Base-by-base conservation (phyloP, 1,284 basidiomycete species). In the Grifola frondosa region DNA sequence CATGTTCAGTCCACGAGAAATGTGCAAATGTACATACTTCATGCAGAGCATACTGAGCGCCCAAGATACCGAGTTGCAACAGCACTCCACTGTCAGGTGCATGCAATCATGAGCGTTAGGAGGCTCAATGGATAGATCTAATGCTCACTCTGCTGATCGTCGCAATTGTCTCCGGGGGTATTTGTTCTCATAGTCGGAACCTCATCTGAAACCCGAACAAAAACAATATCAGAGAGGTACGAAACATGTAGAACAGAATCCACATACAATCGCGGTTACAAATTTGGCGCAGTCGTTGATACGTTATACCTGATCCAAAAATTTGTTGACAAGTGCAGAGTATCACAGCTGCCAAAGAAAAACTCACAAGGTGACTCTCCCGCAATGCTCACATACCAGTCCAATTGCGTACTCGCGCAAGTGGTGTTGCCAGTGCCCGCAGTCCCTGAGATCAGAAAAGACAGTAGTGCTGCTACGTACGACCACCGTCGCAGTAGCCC, bases 21-120 rank as follows among this genome's bases (percentile, higher is more conserved):
- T 6, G 5, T 6, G 6, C 29, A 3, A 15, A 3, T n/a, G n/a
- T 11, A 46, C 54, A 31, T 33, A 56, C 54, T 56, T 53, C 47
- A 51, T 48, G 34, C 54, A 56, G 19, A 55, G 40, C 53, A 55
- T 55, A 31, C 53, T 55, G 33, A 55, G 37, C 15, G n/a, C 39
- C 44, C 44, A 55, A 5, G 53, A 40, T 9, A 55, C 31, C 3
- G 46, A 48, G 22, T 55, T 55, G 30, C 53, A 55, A 24, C 53
- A 55, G 26, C 53, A 55, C 37, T 17, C 17, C 5, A 48, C 53
- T 55, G 16, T 3, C 12, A 22, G 8, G 13, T 31, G 6, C 24
- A 16, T 6, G 25, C 23, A 26, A 11, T 23, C 3, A 24, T 10
- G 1, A 24, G 12, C 12, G 4, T 4, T 12, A 12, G 20, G n/a